Base-by-base conservation (phyloP, 139 green algal genomes). In the Deuterostichococcus epilithicus region DNA sequence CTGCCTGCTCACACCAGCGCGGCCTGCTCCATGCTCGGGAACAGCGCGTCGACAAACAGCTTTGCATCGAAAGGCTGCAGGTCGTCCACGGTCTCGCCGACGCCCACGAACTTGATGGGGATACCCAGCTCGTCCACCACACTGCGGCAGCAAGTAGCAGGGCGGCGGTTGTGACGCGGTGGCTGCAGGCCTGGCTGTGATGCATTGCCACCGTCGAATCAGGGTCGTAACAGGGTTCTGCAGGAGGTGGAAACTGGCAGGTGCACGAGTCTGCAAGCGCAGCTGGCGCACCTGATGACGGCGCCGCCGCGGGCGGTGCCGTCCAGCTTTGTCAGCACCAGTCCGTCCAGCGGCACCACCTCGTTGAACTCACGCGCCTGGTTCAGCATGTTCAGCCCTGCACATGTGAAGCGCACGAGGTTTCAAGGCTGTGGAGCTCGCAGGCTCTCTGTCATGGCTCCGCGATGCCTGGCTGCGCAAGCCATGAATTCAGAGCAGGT, bases 241-340 rank as follows among this genome's bases (percentile, higher is more conserved):
- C n/a, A n/a, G n/a, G n/a, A n/a, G n/a, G n/a, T n/a, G n/a, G n/a
- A n/a, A n/a, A n/a, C n/a, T n/a, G n/a, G n/a, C n/a, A n/a, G n/a
- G n/a, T n/a, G n/a, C n/a, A n/a, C n/a, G n/a, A n/a, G n/a, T n/a
- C n/a, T n/a, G n/a, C n/a, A n/a, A n/a, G n/a, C 3, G 26, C 52
- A 63, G 13, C 18, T 44, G 68, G 68, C 15, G 52, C 15, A 26
- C 18, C 38, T 73, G 32, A 88, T 82, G 47, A 97, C 90, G 32
- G 90, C 89, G 5, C 91, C 91, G 44, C 96, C 96, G 0, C 93
- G 80, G 1, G 94, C 89, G 5, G 92, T 97, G 63, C 96, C 96
- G 78, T 99, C 96, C 37, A 99, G 91, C 85, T 99, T 99, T 28
- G 96, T 99, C 25, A 99, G 85, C 38, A 99, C 91, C 66, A 99